Evolutionary conservation across 768 basidiomycete species (phyloP).

Genomic region (Rhodotorula paludigena): DNA sequence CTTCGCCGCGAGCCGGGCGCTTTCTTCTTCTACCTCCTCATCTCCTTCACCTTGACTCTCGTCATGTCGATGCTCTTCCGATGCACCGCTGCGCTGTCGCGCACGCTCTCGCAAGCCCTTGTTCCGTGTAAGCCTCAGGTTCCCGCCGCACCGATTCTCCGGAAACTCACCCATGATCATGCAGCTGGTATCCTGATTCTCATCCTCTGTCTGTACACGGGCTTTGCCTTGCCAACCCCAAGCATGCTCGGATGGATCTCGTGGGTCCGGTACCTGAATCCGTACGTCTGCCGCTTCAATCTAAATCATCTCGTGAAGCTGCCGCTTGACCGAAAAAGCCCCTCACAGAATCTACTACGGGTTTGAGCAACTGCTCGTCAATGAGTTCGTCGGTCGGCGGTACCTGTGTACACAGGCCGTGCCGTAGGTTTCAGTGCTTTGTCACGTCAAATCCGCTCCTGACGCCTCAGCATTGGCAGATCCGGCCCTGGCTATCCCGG

Average conservation of each 20-base stretch:
- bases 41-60: slow-evolving; percentile 47
- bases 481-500: slow-evolving; percentile 16
- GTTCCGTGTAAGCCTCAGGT: too few relatives aligned
- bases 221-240: slow-evolving; percentile 28
- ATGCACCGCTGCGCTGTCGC: slow-evolving; percentile 35
- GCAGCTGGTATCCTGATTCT: slow-evolving; percentile 26
- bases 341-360: slow-evolving; percentile 17
- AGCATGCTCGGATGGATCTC: slow-evolving; percentile 1
- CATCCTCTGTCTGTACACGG: slow-evolving; percentile 14
- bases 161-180: too few relatives aligned
- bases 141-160: too few relatives aligned
- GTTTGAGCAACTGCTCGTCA: slow-evolving; percentile 36
- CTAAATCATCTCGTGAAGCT: accelerated
- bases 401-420: slow-evolving; percentile 12
- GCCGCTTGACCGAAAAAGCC: background rate
- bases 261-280: slow-evolving; percentile 1
- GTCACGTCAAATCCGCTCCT: too few relatives aligned
- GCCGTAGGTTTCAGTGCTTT: too few relatives aligned
- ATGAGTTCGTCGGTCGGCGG: background rate
- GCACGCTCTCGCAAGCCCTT: slow-evolving; percentile 21
- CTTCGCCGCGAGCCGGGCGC: slow-evolving; percentile 48
- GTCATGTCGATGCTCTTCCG: slow-evolving; percentile 50
- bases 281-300: background rate
- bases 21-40: slow-evolving; percentile 51
- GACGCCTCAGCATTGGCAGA: too few relatives aligned